Base-by-base conservation (phyloP, 2,329 filamentous ascomycete species). In the Bipolaris cookei region DNA sequence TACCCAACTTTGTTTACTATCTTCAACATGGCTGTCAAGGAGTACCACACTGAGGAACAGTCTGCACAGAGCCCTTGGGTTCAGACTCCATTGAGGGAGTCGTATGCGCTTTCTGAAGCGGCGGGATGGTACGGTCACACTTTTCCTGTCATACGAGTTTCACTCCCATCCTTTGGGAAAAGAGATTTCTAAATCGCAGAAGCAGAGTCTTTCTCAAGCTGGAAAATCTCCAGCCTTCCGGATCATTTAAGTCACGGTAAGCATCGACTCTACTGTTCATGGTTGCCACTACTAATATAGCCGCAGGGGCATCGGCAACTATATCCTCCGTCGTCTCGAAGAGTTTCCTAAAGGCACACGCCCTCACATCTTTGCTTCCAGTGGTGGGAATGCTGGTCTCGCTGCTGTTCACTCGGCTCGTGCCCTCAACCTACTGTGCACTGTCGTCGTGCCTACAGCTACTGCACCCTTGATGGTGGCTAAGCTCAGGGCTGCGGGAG, bases 191-290 rank as follows among this genome's bases (percentile, higher is more conserved):
- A 78, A 78, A 74, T 73, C 69, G 70, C 65, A 79, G 72, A 76
- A 82, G 90, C 80, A 88, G 90, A 79, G 86, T 96, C 75, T 91
- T 90, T 76, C 86, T 96, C 69, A 96, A 96, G 76, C 85, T 95
- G 61, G 91, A 96, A 68, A 91, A 90, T 72, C 84, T 92, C 52
- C 92, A 96, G 71, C 92, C 91, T 4, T 90, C 89, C 20, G 90
- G 90, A 62, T 93, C 90, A 37, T 96, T 96, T 86, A 95, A 96
- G 76, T 93, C 90, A 44, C 68, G 73, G 74, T 76, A 73, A 58
- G 66, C 45, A 48, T 54, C n/a, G 20, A 41, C 45, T 44, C 50
- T 13, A 43, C 18, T 28, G 23, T 42, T 44, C 13, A 37, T 51
- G 20, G 8, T 14, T 16, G 18, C 51, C 20, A 38, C 16, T 51